Base-by-base conservation (phyloP, 2,329 filamentous ascomycete genomes). In the Sporothrix euskadiensis region DNA sequence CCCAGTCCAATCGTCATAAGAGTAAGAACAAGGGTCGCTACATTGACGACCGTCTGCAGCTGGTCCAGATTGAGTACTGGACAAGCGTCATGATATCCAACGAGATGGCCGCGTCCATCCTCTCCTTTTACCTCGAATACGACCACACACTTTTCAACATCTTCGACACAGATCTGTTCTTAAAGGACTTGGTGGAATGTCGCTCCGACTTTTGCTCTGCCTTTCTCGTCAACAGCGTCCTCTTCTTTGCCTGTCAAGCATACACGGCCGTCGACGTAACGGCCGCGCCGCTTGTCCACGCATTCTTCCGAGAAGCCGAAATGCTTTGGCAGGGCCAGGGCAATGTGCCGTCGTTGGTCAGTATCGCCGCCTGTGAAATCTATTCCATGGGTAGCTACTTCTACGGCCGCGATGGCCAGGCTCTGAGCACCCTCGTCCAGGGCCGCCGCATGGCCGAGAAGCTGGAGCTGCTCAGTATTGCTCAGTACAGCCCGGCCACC, bases 51-150 rank as follows among this genome's bases (percentile, higher is more conserved):
- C 74, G 74, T 4, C 72, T 73, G 8, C 44, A 30, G 35, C 8
- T 59, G 12, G n/a, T 72, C 5, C 35, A 63, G 19, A 70, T 75
- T 14, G 39, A 52, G 30, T 59, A 72, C 44, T 77, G 76, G 76
- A 76, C 75, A 12, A 69, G 71, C 16, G 74, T 76, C 2, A 35
- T 32, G 16, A 75, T 76, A n/a, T 22, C 66, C 3, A 49, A 74
- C 35, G 69, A 69, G 2, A 44, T 76, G n/a, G 75, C 75, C 2
- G 74, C 74, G 10, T 39, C 57, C 4, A 72, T 74, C 3, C 56
- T 76, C 4, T 76, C 75, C 1, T 72, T 74, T 7, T 76, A 77
- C 39, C 56, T 77, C 7, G 41, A 69, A 26, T 71, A 69, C 16
- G 76, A 77, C 52, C 72, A 76, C 63, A 52, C 74, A 0, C 44